These are phyloP conservation scores for Syzygium malaccense DNA, from an alignment of 441 rosid genomes.

Conservation along the genomic window DNA sequence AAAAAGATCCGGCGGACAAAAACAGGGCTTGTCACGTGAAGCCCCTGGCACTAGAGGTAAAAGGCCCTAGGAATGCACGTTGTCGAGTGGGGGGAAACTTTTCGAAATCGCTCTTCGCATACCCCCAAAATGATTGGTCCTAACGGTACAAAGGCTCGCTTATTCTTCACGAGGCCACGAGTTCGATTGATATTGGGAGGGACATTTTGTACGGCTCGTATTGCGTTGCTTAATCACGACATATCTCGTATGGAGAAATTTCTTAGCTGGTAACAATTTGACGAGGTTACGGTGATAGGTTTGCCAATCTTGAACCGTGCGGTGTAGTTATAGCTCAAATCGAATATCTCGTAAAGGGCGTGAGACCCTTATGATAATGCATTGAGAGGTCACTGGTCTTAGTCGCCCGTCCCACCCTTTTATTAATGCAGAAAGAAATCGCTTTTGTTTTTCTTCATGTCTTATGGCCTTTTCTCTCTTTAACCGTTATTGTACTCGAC, in stretches of 20 bases:
- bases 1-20: neutral
- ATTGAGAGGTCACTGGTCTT: too few relatives aligned
- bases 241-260: accelerated
- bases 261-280: accelerated
- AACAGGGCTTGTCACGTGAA: neutral
- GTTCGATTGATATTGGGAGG: accelerated
- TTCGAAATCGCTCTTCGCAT: neutral
- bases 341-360: accelerated
- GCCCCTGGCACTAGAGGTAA: neutral
- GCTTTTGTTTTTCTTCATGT: neutral
- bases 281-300: accelerated
- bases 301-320: accelerated
- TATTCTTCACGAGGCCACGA: too few relatives aligned
- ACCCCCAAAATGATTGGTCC: neutral
- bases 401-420: neutral
- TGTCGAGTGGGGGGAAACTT: neutral
- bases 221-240: accelerated
- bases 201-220: accelerated
- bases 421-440: neutral
- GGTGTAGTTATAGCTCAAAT: accelerated
- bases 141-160: neutral
- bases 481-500: neutral
- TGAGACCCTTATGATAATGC: accelerated
- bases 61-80: neutral
- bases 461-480: neutral